Evolutionary conservation across 495 filamentous ascomycete species (phyloP), one percentile per base, ranked within the genome.

Genomic region (Neohortaea acidophila): DNA sequence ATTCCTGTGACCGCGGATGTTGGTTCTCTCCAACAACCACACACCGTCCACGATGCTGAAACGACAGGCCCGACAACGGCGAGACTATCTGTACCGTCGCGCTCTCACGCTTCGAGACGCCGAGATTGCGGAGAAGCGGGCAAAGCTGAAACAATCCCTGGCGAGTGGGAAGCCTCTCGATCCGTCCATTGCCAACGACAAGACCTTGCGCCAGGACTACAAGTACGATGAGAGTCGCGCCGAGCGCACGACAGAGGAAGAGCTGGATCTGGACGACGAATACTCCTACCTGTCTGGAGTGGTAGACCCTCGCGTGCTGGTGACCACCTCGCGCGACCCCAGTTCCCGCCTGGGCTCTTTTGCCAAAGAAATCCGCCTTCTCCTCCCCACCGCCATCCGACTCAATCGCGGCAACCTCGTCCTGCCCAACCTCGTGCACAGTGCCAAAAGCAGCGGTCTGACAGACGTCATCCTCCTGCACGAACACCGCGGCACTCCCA

Each of bases 401-500:
- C 62, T 96, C 29, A 96, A 97, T 51, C 73, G 89, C 54, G 89
- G 89, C 48, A 93, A 87, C 42, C 69, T 87, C 9, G 72, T 96
- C 43, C 67, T 96, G 1, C 79, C 79, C 2, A 83, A 85, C 37
- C 69, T 96, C 9, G 83, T 93, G 20, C 63, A 67, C 12, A 84
- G 81, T 42, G 86, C 85, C 15, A 77, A 79, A 44, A 67, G 75
- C 27, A 76, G 81, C 4, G 74, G 79, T 11, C 65, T 94, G 11
- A 79, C 75, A 21, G 89, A 99, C 57, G 66, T 96, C 44, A 62
- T 94, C 24, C 72, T 94, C 15, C 71, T 94, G 4, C 85, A 93
- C 57, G 87, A 96, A 56, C 87, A 97, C 60, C 75, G 89, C 49
- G 86, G 89, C 51, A 84, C 79, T 2, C 87, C 89, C 2, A 94